Evolutionary conservation across 2,329 filamentous ascomycete genomes (phyloP), one percentile per base, ranked within the genome.

Genomic region (Exophiala xenobiotica): DNA sequence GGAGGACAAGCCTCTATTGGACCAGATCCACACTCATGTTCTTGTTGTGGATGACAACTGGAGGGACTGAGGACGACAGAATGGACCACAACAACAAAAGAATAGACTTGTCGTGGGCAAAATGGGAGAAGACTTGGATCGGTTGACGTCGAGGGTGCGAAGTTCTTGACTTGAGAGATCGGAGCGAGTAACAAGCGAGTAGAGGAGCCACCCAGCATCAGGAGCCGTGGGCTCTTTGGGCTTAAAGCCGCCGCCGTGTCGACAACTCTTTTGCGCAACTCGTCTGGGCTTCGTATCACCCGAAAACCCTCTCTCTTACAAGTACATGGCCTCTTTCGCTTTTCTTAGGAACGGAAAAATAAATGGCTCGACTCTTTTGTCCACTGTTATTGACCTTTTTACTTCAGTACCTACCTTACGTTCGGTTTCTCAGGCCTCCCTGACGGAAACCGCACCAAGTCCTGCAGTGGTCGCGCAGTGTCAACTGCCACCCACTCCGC

Each of bases 1-100:
- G 11, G 38, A 40, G 38, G 38, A 40, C 38, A 20, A n/a, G 38
- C 38, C 38, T 40, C 38, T 40, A 40, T 24, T 40, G 38, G 38
- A 14, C 14, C 38, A 40, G 19, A 24, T 24, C 19, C 19, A 40
- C 22, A 20, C 9, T 40, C 38, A 40, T 40, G n/a, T 12, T 40
- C 20, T 35, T 24, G 38, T 40, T n/a, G 4, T n/a, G 5, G 7
- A n/a, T 6, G 20, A 24, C 6, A 7, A 22, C 38, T 20, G 14
- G 18, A 14, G 19, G n/a, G 38, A 23, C 19, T 24, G 22, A 11
- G 22, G 6, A 24, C 18, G 20, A 40, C 19, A 23, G 23, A n/a
- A 4, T 12, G 7, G 19, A n/a, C 20, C 19, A 22, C 20, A 22
- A 23, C 22, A n/a, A 12, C 18, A n/a, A 22, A 40, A 40, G 38